Evolutionary conservation across 164 flowering plant species (phyloP).

Genomic region (Stephania yunnanensis): DNA sequence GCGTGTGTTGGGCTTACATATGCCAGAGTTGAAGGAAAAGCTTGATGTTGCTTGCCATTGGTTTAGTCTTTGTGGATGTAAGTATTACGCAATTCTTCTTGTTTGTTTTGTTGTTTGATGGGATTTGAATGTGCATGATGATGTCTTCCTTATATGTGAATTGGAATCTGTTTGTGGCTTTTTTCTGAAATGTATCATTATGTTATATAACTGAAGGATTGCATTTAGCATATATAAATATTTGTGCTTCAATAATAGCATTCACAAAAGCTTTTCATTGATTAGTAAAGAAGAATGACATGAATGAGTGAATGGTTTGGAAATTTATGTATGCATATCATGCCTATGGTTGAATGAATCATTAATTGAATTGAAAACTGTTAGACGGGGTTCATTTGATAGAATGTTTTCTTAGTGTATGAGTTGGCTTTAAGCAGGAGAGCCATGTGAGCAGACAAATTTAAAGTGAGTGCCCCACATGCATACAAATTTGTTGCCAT

Average conservation of each 20-base stretch:
- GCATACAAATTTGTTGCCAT: not conserved
- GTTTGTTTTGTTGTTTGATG: not conserved
- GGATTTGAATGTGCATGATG: not conserved
- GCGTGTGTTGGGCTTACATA: slow-evolving; percentile 72
- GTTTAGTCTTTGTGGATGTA: not conserved
- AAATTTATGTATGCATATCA: too few species aligned
- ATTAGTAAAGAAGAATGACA: too few species aligned
- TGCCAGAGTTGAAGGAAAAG: slow-evolving; percentile 71
- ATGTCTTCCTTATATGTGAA: too few species aligned
- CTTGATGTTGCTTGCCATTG: slow-evolving; percentile 20
- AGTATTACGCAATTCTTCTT: not conserved
- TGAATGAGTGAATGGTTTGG: too few species aligned
- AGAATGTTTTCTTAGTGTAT: not conserved
- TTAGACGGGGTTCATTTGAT: not conserved
- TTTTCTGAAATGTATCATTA: not conserved
- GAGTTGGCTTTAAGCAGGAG: not conserved
- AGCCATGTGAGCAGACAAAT: not conserved
- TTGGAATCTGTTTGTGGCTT: not conserved
- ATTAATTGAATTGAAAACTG: not conserved
- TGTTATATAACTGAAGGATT: not conserved
- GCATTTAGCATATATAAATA: too few species aligned
- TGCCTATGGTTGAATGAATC: not conserved
- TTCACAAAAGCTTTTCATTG: too few species aligned
- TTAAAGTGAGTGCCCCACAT: not conserved
- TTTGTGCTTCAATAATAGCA: not conserved